phyloP scores from a whole-genome alignment of 139 green algal species.

The Picochlorum costavermella region DNA sequence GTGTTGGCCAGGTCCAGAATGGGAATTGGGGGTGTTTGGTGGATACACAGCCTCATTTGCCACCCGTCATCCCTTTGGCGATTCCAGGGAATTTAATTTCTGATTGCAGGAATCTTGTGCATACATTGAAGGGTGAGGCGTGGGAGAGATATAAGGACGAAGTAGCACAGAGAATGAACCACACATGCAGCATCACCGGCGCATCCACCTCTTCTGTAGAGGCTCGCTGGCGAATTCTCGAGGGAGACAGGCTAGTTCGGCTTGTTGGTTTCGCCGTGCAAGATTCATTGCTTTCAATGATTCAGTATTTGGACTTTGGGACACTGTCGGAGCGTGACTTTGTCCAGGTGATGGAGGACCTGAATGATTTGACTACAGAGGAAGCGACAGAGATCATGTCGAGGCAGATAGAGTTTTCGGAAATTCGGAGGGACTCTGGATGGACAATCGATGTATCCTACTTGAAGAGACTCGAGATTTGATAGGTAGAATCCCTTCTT shows the following conservation, averaged over 20 bases:
- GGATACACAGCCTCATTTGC: background rate
- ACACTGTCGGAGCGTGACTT: background rate
- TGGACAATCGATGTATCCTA: background rate
- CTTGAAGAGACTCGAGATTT: no score
- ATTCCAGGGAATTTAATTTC: background rate
- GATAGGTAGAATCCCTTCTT: no score
- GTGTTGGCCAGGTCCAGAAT: background rate
- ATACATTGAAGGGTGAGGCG: conserved; percentile 1
- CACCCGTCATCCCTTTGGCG: background rate
- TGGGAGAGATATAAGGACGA: background rate
- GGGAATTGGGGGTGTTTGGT: conserved; percentile 1
- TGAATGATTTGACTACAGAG: conserved; percentile 5
- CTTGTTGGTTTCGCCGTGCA: conserved; percentile 8
- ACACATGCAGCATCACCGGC: conserved; percentile 8
- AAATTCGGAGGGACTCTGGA: background rate
- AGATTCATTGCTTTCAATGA: conserved; percentile 4
- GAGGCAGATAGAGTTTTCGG: background rate
- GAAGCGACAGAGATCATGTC: background rate
- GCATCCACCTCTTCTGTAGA: background rate
- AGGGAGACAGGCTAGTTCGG: background rate
- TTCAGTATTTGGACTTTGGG: background rate
- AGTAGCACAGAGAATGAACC: background rate
- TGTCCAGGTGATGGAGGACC: background rate
- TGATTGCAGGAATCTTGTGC: background rate
- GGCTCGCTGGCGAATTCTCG: conserved; percentile 8